Percentiles rank a stretch among this genome's conserved stretches.
phyloP scores from a whole-genome alignment of 169 alveolate genomes.

The Cryptosporidium ryanae region DNA sequence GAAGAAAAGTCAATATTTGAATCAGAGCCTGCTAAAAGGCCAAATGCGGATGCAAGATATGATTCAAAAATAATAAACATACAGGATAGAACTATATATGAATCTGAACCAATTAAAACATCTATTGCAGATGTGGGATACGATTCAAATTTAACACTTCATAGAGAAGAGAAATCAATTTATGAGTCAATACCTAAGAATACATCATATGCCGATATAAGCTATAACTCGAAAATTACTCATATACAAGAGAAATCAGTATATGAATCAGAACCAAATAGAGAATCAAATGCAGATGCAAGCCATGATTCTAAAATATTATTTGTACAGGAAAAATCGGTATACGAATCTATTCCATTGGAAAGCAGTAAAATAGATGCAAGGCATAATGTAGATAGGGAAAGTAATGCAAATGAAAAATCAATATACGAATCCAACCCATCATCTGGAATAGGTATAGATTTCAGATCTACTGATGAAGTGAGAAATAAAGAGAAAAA shows the following conservation, averaged over 20 bases:
- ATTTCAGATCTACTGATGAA: slow-evolving; percentile 16
- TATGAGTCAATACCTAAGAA: slow-evolving; percentile 10
- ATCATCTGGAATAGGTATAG: not conserved
- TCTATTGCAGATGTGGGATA: slow-evolving; percentile 26
- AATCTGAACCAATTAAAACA: not conserved
- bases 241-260: slow-evolving; percentile 2
- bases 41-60: slow-evolving; percentile 25
- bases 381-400: not conserved
- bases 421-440: slow-evolving; percentile 51
- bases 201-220: slow-evolving; percentile 8
- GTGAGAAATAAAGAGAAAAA: slow-evolving; percentile 8
- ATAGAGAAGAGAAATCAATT: slow-evolving; percentile 10
- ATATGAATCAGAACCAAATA: slow-evolving; percentile 31
- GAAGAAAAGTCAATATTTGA: slow-evolving; percentile 25
- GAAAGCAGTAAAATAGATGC: not conserved
- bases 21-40: not conserved
- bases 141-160: not conserved
- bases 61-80: not conserved
- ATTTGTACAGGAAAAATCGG: slow-evolving; percentile 3
- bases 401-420: slow-evolving; percentile 3
- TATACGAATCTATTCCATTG: slow-evolving; percentile 58
- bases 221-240: slow-evolving; percentile 1
- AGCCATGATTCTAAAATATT: not conserved
- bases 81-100: slow-evolving; percentile 10
- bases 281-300: slow-evolving; percentile 22